Conservation (phyloP, 2,329 filamentous ascomycete species). For the Alternaria conjuncta region DNA sequence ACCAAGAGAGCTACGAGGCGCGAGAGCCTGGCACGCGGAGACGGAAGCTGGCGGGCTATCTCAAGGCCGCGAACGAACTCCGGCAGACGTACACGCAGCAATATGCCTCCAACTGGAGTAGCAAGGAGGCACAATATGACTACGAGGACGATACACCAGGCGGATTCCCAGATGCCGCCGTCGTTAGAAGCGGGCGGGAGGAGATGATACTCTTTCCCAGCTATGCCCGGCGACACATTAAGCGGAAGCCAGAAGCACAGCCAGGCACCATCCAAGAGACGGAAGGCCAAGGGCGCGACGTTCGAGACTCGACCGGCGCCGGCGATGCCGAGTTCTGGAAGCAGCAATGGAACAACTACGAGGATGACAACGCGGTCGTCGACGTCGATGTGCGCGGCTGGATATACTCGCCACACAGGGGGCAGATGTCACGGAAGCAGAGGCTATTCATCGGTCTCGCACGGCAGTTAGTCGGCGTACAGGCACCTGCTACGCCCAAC, state of each 20-base stretch:
- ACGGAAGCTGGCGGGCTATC: constrained; percentile 76
- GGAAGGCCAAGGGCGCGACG: constrained; percentile 50
- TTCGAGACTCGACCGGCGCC: constrained; percentile 54
- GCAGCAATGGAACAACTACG: constrained; percentile 77
- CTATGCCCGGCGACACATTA: constrained; percentile 79
- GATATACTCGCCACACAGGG: constrained; percentile 86
- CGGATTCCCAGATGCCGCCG: constrained; percentile 83
- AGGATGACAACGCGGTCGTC: constrained; percentile 84
- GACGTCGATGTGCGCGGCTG: constrained; percentile 96
- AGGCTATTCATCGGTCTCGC: constrained; percentile 86
- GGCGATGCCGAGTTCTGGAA: constrained; percentile 77
- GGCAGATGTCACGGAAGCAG: constrained; percentile 86
- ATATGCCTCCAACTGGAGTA: constrained; percentile 57
- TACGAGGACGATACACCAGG: constrained; percentile 66
- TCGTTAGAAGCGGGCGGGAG: constrained; percentile 79
- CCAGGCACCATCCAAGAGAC: constrained; percentile 48
- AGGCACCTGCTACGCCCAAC: constrained; percentile 62
- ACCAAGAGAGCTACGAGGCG: constrained; percentile 48
- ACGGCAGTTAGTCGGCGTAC: constrained; percentile 84
- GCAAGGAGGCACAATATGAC: constrained; percentile 53
- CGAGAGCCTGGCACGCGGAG: constrained; percentile 73
- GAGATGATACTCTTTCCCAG: constrained; percentile 96
- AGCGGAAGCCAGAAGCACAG: constrained; percentile 47
- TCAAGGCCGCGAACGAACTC: constrained; percentile 75
- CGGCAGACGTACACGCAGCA: constrained; percentile 70